phyloP scores from a whole-genome alignment of 2,329 filamentous ascomycete genomes.

The Xylaria sp. region DNA sequence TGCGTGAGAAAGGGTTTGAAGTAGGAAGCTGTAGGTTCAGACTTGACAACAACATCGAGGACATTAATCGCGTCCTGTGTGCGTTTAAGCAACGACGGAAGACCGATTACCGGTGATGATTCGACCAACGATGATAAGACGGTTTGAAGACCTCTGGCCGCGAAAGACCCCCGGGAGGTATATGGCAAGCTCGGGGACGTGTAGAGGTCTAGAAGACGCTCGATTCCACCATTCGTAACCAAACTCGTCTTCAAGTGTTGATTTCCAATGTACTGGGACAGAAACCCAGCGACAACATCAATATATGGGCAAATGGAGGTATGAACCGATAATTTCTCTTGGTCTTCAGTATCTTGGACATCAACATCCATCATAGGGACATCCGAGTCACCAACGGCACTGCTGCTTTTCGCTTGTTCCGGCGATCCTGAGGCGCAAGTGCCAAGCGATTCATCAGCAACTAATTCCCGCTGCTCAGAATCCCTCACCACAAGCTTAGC shows the following conservation, averaged over 20 bases:
- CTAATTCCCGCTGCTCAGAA: slow-evolving; percentile 65
- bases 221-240: slow-evolving; percentile 81
- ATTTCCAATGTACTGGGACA: slow-evolving; percentile 79
- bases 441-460: slow-evolving; percentile 62
- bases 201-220: slow-evolving; percentile 84
- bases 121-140: slow-evolving; percentile 84
- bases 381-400: slow-evolving; percentile 57
- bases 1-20: slow-evolving; percentile 73
- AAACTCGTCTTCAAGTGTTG: slow-evolving; percentile 76
- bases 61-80: slow-evolving; percentile 75
- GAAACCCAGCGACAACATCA: slow-evolving; percentile 78
- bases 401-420: slow-evolving; percentile 54
- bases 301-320: slow-evolving; percentile 73
- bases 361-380: slow-evolving; percentile 72
- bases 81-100: slow-evolving; percentile 83
- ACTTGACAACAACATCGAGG: slow-evolving; percentile 71
- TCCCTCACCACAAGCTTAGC: slow-evolving; percentile 77
- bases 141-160: slow-evolving; percentile 75
- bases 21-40: slow-evolving; percentile 67
- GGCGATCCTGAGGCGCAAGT: slow-evolving; percentile 33
- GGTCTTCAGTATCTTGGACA: slow-evolving; percentile 38
- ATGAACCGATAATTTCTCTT: slow-evolving; percentile 40
- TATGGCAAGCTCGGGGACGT: slow-evolving; percentile 83
- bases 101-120: slow-evolving; percentile 78
- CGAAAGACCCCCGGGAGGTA: slow-evolving; percentile 73